Base-by-base conservation (phyloP, 805 yeast species). In the Hagleromyces aurorensis region DNA sequence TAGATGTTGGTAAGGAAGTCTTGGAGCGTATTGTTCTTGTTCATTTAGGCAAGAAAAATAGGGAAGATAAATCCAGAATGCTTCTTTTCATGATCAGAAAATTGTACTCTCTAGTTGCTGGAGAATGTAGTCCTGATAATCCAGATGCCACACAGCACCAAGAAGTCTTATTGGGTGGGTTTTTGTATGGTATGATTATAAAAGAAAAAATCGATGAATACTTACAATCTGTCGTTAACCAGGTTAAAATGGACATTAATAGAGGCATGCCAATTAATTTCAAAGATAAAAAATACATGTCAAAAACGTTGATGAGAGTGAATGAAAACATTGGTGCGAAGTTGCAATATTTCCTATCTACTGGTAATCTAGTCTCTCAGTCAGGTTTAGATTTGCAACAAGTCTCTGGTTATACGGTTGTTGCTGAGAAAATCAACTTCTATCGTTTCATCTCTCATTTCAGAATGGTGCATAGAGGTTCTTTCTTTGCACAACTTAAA, bases 121-220 rank as follows among this genome's bases (percentile, higher is more conserved):
- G 96, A 37, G 96, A 89, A 55, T 89, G 96, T 59, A 66, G 87
- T 30, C 89, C 96, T 11, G 98, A 91, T 59, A 91, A 91, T 62
- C 98, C 98, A 55, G 98, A 91, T 77, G 94, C 97, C 28, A 84
- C 96, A 7, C 98, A 91, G 67, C 96, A 91, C 67, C 98, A 91
- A 63, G 98, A 91, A 63, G 83, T 91, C 18, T 63, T 91, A 40
- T 69, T 91, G 34, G 97, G 97, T 41, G 98, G 98, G 10, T 84
- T 91, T 71, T 67, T 91, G 32, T 91, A 85, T 48, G 96, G 96
- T 44, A 87, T 87, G 94, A 89, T 91, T 43, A 60, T 91, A 50
- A 91, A 91, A 59, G 98, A 91, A 62, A 91, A 91, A 57, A 77
- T 91, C 39, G 98, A 91, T 46, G 98, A 91, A 59, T 87, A 85